These are phyloP conservation scores for Lecanicillium sp. DNA, from an alignment of 2,329 filamentous ascomycete genomes.

Conservation along the genomic window DNA sequence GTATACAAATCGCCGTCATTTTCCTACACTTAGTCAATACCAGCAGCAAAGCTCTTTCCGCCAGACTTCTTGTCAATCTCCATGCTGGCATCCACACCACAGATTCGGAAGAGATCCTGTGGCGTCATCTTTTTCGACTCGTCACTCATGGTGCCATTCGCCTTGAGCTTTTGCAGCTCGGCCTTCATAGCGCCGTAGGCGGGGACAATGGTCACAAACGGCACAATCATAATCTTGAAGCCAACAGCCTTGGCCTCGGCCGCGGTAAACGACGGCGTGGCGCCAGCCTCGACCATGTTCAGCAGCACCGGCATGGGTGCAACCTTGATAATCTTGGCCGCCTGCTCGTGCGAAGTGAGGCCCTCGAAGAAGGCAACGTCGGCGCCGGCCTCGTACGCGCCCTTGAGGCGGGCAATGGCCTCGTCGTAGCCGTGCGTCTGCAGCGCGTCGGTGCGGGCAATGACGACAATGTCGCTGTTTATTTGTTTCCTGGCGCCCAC, in stretches of 20 bases:
- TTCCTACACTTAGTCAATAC: neutral
- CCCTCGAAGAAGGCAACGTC: slow-evolving; percentile 56
- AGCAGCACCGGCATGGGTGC: slow-evolving; percentile 43
- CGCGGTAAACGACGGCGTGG: slow-evolving; percentile 44
- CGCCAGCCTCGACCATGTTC: slow-evolving; percentile 51
- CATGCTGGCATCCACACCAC: neutral
- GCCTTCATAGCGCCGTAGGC: slow-evolving; percentile 34
- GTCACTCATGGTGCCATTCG: slow-evolving; percentile 6
- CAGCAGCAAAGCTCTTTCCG: neutral
- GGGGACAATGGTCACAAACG: slow-evolving; percentile 39
- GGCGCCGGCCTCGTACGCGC: slow-evolving; percentile 46
- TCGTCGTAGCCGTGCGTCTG: slow-evolving; percentile 50
- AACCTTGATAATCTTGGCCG: slow-evolving; percentile 35
- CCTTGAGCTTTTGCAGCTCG: slow-evolving; percentile 28
- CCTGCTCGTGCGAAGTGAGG: slow-evolving; percentile 42
- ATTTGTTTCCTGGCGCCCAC: slow-evolving; percentile 37
- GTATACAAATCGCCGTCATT: too few species aligned
- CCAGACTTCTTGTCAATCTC: neutral
- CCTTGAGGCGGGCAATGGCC: slow-evolving; percentile 40
- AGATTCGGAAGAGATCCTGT: neutral
- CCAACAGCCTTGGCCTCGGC: slow-evolving; percentile 47
- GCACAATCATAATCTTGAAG: slow-evolving; percentile 52
- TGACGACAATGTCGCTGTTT: slow-evolving; percentile 52
- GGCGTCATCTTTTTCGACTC: neutral
- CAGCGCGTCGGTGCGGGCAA: slow-evolving; percentile 56